phyloP scores from a whole-genome alignment of 2,329 filamentous ascomycete species.

The Ceratocystiopsis brevicomis region DNA sequence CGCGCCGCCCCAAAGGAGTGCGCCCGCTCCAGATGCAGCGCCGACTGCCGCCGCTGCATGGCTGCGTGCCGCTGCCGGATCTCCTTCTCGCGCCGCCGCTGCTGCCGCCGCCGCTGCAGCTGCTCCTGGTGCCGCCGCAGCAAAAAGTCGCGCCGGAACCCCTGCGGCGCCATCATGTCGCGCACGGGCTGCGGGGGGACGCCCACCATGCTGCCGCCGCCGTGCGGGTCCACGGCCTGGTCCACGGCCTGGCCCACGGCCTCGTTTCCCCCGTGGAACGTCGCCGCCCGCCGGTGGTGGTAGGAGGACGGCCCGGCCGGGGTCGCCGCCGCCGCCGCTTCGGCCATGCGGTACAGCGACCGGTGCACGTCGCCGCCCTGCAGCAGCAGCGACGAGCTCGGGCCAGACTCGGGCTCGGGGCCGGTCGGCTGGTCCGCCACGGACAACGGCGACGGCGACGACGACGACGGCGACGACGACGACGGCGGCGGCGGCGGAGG shows the following conservation, averaged over 20 bases:
- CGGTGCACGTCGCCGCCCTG: conserved; percentile 65
- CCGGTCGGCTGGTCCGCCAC: too few species aligned
- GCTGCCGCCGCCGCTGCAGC: conserved; percentile 17
- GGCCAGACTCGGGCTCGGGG: too few species aligned
- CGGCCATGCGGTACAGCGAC: conserved; percentile 51
- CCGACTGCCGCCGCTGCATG: conserved; percentile 6
- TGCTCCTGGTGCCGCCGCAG: conserved; percentile 15
- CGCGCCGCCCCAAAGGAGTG: conserved; percentile 6
- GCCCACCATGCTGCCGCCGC: conserved; percentile 12
- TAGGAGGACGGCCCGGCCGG: too few species aligned
- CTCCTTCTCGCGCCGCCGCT: conserved; percentile 16
- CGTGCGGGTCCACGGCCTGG: conserved; percentile 13
- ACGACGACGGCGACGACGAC: too few species aligned
- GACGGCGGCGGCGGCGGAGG: too few species aligned
- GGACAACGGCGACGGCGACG: too few species aligned
- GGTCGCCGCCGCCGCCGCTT: conserved; percentile 26
- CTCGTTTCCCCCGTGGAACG: conserved; percentile 35
- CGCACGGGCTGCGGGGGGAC: conserved; percentile 10
- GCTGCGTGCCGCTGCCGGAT: conserved; percentile 14
- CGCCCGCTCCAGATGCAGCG: conserved; percentile 5
- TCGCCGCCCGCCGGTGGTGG: conserved; percentile 34
- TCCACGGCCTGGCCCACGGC: conserved; percentile 1
- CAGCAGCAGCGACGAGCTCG: conserved; percentile 47
- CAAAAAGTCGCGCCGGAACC: conserved; percentile 30
- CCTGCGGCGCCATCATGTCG: conserved; percentile 22